phyloP scores from a whole-genome alignment of 2,329 filamentous ascomycete species.

The Hirsutella rhossiliensis region DNA sequence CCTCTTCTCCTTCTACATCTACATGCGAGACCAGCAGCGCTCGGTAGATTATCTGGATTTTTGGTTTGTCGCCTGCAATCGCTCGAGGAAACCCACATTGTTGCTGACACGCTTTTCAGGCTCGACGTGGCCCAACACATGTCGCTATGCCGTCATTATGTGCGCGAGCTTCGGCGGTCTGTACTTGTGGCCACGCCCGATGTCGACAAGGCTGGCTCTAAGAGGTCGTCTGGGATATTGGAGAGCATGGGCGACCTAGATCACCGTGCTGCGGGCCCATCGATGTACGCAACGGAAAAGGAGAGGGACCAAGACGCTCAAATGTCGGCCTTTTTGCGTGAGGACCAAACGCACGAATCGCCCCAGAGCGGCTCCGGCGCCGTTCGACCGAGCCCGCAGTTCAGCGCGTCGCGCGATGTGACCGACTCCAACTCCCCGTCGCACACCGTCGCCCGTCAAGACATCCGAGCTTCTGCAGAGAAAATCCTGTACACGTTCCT shows the following conservation, averaged over 20 bases:
- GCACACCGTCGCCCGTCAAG: conserved; percentile 74
- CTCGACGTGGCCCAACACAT: conserved; percentile 99
- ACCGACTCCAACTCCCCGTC: conserved; percentile 73
- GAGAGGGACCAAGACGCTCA: conserved; percentile 76
- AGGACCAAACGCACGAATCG: conserved; percentile 46
- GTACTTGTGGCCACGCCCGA: conserved; percentile 91
- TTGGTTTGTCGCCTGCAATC: conserved; percentile 50
- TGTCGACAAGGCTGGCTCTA: conserved; percentile 66
- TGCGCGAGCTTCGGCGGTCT: conserved; percentile 85
- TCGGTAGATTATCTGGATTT: conserved; percentile 98
- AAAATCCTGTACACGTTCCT: conserved; percentile 99
- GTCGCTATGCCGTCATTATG: conserved; percentile 93
- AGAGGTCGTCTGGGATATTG: conserved; percentile 71
- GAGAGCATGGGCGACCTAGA: conserved; percentile 60
- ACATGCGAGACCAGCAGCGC: conserved; percentile 96
- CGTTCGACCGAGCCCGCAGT: conserved; percentile 40
- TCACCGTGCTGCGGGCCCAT: conserved; percentile 45
- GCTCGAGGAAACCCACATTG: not conserved
- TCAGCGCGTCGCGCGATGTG: conserved; percentile 46
- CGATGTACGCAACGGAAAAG: conserved; percentile 53
- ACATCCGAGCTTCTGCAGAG: conserved; percentile 87
- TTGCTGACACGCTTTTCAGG: conserved; percentile 38
- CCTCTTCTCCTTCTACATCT: conserved; percentile 98
- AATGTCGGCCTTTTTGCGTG: conserved; percentile 79
- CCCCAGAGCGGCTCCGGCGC: conserved; percentile 35